Base-by-base conservation (phyloP, 495 filamentous ascomycete genomes). In the Hypoxylon fragiforme region DNA sequence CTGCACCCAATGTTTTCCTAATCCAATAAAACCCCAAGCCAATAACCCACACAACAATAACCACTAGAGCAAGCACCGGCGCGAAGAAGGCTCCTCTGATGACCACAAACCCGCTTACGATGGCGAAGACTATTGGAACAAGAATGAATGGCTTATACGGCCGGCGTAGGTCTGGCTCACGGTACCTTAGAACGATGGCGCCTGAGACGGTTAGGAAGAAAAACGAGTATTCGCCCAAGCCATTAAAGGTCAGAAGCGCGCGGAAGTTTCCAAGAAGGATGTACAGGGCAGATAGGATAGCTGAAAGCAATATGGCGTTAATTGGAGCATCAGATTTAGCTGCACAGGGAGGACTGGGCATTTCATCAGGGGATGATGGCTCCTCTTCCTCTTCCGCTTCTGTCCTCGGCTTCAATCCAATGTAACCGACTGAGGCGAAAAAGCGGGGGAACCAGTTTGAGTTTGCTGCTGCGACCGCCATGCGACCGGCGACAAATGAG, bases 201-300 rank as follows among this genome's bases (percentile, higher is more conserved):
- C 78, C 80, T 1, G 81, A 48, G 3, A 81, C 77, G 2, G 78
- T 81, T 4, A 84, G 64, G 54, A 81, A 80, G 69, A 82, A 84
- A 64, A 84, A 82, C 0, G 75, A 69, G 50, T 79, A 83, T 59
- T 82, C 81, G 8, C 73, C 78, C 2, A 83, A 63, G 0, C 81
- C 80, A 52, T 79, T 80, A 62, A 82, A 80, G 2, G 78, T 83
- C 6, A 84, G 59, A 2, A 84, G 68, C 1, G 74, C 73, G 3
- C 79, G 73, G 70, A 84, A 82, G 56, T 69, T 83, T 2, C 80
- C 81, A 2, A 82, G 60, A 13, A 81, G 63, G 28, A 83, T 81
- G 57, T 83, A 84, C 6, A 81, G 28, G 0, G 73, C 60, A 1
- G 79, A 72, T 7, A 83, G 71, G 13, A 74, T 44, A 0, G 71